Evolutionary conservation across 768 basidiomycete species (phyloP).

Genomic region (Holtermanniella nyarrowii): DNA sequence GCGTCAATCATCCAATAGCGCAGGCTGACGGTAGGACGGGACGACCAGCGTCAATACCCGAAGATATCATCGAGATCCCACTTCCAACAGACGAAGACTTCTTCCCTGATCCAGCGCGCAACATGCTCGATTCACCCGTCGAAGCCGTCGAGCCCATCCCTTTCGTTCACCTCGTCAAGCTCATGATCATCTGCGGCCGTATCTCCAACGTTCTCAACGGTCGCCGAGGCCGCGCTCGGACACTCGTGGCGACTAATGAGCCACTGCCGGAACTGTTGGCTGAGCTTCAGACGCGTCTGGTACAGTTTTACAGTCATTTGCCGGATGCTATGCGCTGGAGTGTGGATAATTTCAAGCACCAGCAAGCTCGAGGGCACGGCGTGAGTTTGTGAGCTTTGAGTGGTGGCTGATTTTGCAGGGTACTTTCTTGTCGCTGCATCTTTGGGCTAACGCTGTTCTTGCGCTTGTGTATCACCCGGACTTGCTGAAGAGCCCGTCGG

Average conservation of each 20-base stretch:
- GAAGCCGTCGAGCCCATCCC: conserved; percentile 31
- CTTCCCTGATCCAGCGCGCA: conserved; percentile 31
- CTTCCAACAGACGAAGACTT: conserved; percentile 34
- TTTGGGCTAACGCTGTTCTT: conserved; percentile 35
- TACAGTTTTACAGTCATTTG: conserved; percentile 27
- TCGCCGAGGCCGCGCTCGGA: conserved; percentile 26
- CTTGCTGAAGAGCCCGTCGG: conserved; percentile 29
- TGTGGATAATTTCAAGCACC: conserved; percentile 35
- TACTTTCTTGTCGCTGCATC: conserved; percentile 20
- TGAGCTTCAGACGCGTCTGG: conserved; percentile 29
- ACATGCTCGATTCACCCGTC: conserved; percentile 9
- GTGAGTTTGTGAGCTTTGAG: conserved; percentile 3
- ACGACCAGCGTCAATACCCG: conserved; percentile 25
- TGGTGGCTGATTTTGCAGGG: conserved; percentile 12
- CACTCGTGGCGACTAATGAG: conserved; percentile 23
- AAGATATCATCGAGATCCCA: conserved; percentile 37
- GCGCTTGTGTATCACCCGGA: conserved; percentile 37
- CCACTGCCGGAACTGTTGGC: conserved; percentile 23
- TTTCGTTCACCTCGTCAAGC: conserved; percentile 32
- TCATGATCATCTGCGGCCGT: conserved; percentile 38
- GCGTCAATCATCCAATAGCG: neutral
- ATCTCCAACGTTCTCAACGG: conserved; percentile 37
- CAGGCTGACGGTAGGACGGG: too few species aligned
- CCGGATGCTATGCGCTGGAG: conserved; percentile 32
- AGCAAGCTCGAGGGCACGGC: conserved; percentile 24